phyloP scores from a whole-genome alignment of 768 basidiomycete genomes.

The Mycena polygramma region DNA sequence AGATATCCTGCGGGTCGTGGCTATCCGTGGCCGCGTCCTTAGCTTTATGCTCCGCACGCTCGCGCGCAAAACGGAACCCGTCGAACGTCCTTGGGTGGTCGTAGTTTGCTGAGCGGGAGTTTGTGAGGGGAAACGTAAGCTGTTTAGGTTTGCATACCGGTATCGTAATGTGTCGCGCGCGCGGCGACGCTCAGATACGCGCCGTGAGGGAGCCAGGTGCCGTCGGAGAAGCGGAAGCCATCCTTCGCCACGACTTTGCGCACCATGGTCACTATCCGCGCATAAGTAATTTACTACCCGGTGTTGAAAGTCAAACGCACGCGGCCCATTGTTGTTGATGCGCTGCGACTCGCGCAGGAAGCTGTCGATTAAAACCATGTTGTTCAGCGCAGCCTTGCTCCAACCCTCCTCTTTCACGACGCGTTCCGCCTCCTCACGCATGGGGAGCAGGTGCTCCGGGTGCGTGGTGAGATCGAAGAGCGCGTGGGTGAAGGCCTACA shows the following conservation, averaged over 20 bases:
- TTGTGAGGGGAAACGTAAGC: too few relatives aligned
- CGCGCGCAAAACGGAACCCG: slow-evolving; percentile 54
- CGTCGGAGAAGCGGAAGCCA: slow-evolving; percentile 53
- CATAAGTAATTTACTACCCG: too few relatives aligned
- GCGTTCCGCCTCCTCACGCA: slow-evolving; percentile 64
- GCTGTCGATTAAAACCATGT: slow-evolving; percentile 59
- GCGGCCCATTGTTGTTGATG: slow-evolving; percentile 36
- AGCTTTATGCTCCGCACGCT: slow-evolving; percentile 42
- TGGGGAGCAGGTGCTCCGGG: slow-evolving; percentile 50
- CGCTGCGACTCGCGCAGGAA: slow-evolving; percentile 59
- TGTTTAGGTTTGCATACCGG: too few relatives aligned
- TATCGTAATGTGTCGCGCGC: slow-evolving; percentile 20
- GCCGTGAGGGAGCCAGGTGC: slow-evolving; percentile 48
- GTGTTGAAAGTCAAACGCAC: slow-evolving; percentile 33
- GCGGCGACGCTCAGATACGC: slow-evolving; percentile 41
- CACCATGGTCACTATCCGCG: slow-evolving; percentile 42
- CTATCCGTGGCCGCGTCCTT: slow-evolving; percentile 36
- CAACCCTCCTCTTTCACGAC: slow-evolving; percentile 65
- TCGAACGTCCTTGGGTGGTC: too few relatives aligned
- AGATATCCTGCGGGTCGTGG: slow-evolving; percentile 30
- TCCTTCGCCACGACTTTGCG: slow-evolving; percentile 42
- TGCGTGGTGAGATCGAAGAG: slow-evolving; percentile 52
- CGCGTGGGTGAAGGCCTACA: slow-evolving; percentile 52
- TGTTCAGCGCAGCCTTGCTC: slow-evolving; percentile 55
- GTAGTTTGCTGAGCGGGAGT: too few relatives aligned